Evolutionary conservation across 2,329 filamentous ascomycete genomes (phyloP), one percentile per base, ranked within the genome.

Genomic region (Ceratocystiopsis minuta): DNA sequence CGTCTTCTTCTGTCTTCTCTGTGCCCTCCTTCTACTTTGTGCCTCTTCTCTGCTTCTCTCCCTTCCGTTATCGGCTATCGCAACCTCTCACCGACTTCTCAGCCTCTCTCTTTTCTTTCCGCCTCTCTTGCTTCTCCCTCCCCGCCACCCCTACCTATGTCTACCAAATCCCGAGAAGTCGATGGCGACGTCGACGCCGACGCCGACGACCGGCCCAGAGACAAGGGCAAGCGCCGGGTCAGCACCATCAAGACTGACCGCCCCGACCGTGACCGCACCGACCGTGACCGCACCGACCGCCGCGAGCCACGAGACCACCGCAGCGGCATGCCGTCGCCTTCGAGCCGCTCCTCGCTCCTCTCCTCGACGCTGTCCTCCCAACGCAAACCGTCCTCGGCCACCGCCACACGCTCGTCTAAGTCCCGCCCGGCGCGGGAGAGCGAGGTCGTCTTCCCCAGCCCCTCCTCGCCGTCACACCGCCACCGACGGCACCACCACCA

Each of bases 331-430:
- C 36, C 43, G 1, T 39, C 45, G 6, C 34, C 43, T 0, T 45
- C 47, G 12, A 20, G 28, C 3, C 42, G 48, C 11, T 48, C 48
- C 5, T 50, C 48, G 15, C 37, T 44, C 9, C 31, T 47, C 2
- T 45, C 45, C 16, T 42, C 40, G 3, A 35, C 43, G 12, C 37
- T 31, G 6, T 33, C 36, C 31, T 24, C 31, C n/a, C 34, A 34
- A 33, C 28, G 39, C 39, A 47, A 45, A 17, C 44, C 47, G 6
- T 18, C 45, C 6, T 35, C 42, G 15, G 34, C 41, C 13, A 28
- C 32, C 32, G 34, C 40, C 0, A 16, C 39, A 12, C 42, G 44
- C 14, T 32, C 46, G 20, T 33, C 43, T 15, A 46, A 45, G 20
- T 15, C 36, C 12, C 43, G 44, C 17, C 16, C 43, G 24, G 24